Evolutionary conservation across 768 basidiomycete species (phyloP).

Genomic region (Gloeostereum incarnatum): DNA sequence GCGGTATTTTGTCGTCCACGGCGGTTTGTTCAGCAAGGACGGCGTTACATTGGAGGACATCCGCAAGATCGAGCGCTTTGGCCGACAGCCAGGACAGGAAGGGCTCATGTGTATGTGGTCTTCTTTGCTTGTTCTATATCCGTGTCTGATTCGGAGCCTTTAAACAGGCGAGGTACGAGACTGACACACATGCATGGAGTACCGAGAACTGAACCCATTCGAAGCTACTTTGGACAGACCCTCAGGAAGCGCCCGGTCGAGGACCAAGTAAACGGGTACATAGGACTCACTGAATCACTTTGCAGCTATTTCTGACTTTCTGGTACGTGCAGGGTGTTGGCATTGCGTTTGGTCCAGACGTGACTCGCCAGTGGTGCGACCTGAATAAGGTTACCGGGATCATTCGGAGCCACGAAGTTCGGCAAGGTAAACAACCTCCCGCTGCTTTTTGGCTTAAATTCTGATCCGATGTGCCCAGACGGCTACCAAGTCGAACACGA

Average conservation of each 20-base stretch:
- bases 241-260: conserved; percentile 79
- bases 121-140: conserved; percentile 1
- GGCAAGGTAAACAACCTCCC: conserved; percentile 51
- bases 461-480: conserved; percentile 29
- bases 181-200: conserved; percentile 3
- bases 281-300: conserved; percentile 17
- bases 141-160: conserved; percentile 6
- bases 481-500: conserved; percentile 95
- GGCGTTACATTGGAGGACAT: conserved; percentile 92
- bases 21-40: conserved; percentile 93
- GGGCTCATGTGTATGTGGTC: conserved; percentile 85
- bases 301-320: conserved; percentile 6
- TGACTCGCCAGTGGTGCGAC: conserved; percentile 84
- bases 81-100: conserved; percentile 87
- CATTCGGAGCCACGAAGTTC: conserved; percentile 94
- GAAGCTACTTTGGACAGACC: conserved; percentile 93
- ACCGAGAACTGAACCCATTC: conserved; percentile 7
- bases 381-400: conserved; percentile 82
- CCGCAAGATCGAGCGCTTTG: conserved; percentile 78
- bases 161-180: conserved; percentile 51
- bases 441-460: conserved; percentile 2
- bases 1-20: conserved; percentile 93
- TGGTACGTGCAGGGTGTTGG: conserved; percentile 72
- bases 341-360: conserved; percentile 91
- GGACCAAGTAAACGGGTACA: conserved; percentile 93